A percentile compares a stretch with the other conserved stretches of the same genome.
Evolutionary conservation across 2,329 filamentous ascomycete species (phyloP).

Genomic region (Cryphonectria carpinicola): DNA sequence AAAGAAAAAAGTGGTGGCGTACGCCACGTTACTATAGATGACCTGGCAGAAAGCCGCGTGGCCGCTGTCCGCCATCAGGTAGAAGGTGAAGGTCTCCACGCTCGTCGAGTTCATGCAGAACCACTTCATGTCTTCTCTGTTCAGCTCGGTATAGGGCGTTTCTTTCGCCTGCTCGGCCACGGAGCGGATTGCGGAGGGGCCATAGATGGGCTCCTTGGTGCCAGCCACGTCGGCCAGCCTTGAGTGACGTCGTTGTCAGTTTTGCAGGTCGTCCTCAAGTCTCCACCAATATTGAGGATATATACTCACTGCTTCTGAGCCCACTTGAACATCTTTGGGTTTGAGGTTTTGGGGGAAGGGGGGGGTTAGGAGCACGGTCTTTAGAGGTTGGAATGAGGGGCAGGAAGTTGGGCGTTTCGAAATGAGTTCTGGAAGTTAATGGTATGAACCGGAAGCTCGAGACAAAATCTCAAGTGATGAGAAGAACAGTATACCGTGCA

Average conservation of each 20-base stretch:
- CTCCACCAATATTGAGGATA: background rate
- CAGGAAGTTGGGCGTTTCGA: constrained; percentile 1
- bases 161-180: constrained; percentile 80
- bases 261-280: background rate
- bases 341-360: background rate
- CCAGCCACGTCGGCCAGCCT: constrained; percentile 82
- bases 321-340: constrained; percentile 30
- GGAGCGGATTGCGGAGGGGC: constrained; percentile 81
- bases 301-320: constrained; percentile 29
- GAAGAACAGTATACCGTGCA: background rate
- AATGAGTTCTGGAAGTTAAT: constrained; percentile 7
- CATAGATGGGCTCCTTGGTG: constrained; percentile 96
- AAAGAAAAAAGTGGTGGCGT: constrained; percentile 43
- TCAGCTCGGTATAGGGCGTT: constrained; percentile 79
- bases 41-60: constrained; percentile 81
- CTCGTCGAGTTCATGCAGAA: constrained; percentile 77
- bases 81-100: constrained; percentile 96
- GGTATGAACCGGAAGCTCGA: background rate
- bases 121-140: constrained; percentile 83
- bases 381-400: background rate
- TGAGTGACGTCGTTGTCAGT: constrained; percentile 32
- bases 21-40: constrained; percentile 98
- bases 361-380: background rate
- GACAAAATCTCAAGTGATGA: constrained; percentile 5
- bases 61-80: constrained; percentile 80